A percentile compares a stretch with the other conserved stretches of the same genome.
These are phyloP conservation scores for Fusarium sp. DNA, from an alignment of 2,329 filamentous ascomycete species.

Conservation along the genomic window DNA sequence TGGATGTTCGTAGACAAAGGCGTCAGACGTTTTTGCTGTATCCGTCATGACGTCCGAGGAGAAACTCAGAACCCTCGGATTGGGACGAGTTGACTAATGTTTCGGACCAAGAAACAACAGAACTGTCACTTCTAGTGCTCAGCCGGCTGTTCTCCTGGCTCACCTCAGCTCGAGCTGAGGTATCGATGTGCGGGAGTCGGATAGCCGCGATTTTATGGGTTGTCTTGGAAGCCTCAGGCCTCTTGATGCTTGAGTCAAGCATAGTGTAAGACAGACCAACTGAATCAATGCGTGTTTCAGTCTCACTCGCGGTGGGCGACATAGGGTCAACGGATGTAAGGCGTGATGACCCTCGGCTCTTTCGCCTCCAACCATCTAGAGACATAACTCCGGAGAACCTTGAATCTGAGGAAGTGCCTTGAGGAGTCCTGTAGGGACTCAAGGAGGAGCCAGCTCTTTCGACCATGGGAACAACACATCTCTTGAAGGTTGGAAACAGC, in stretches of 20 bases:
- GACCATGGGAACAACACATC: conserved; percentile 45
- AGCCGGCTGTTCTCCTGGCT: background rate
- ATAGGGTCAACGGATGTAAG: conserved; percentile 13
- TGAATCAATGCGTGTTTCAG: conserved; percentile 38
- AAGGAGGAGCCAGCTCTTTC: conserved; percentile 39
- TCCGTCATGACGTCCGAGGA: conserved; percentile 17
- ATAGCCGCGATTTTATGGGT: background rate
- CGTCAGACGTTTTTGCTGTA: conserved; percentile 18
- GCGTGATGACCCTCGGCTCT: conserved; percentile 30
- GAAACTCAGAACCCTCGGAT: conserved; percentile 17
- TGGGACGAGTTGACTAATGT: conserved; percentile 1
- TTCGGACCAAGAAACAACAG: conserved; percentile 30
- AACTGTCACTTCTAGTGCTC: conserved; percentile 31
- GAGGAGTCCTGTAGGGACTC: conserved; percentile 30
- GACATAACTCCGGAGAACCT: conserved; percentile 34
- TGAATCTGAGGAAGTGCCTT: conserved; percentile 16
- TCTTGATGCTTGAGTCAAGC: background rate
- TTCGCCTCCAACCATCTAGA: conserved; percentile 36
- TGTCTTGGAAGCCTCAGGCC: background rate
- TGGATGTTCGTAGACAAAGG: conserved; percentile 4
- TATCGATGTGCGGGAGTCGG: conserved; percentile 26
- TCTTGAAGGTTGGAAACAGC: conserved; percentile 58
- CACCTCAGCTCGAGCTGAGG: conserved; percentile 15
- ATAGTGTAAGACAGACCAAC: conserved; percentile 34
- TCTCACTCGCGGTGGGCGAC: conserved; percentile 34